Evolutionary conservation across 192 early-diverging fungal genomes (phyloP), one percentile per base, ranked within the genome.

Genomic region (Mortierella alpina): DNA sequence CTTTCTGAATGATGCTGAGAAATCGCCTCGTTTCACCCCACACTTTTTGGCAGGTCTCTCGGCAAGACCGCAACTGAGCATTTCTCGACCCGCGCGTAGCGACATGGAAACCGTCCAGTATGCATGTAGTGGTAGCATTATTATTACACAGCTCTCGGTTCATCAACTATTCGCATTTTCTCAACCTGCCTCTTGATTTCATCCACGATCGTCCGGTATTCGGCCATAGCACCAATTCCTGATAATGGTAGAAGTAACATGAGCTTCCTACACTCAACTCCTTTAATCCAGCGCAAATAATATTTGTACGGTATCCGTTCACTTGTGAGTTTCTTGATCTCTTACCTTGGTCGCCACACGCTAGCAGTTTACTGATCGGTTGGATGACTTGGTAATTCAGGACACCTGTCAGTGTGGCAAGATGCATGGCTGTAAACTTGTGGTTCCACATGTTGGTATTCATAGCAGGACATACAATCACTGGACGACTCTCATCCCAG

Each of bases 381-480:
- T 86, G 74, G 15, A 97, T 89, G 10, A 97, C 83, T 15, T 63
- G 68, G 67, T 92, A 96, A 2, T 87, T 82, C 23, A 95, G 83
- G 15, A 76, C 48, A 42, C 83, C 72, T 22, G 70, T 75, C 14
- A 96, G 75, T 11, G 84, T 69, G 4, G 63, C 42, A 41, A 97
- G 70, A 76, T 98, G 97, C 44, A 78, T 82, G 7, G 69, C 81
- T 0, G 97, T 98, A 52, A 96, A 90, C 20, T 93, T 95, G 83
- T 99, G 96, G 48, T 92, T 89, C 95, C 95, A 99, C 97, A 98
- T 98, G 85, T 90, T 87, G 7, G 95, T 97, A 69, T 98, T 97
- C 96, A 99, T 99, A n/a, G 96, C 96, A 10, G 96, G 97, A 66
- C 92, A 95, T 7, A 94, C 87, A 15, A 96, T 65, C 2, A 97